A percentile compares a stretch with the other conserved stretches of the same genome.
phyloP scores from a whole-genome alignment of 2,329 filamentous ascomycete species.

The Pochonia chlamydosporia region DNA sequence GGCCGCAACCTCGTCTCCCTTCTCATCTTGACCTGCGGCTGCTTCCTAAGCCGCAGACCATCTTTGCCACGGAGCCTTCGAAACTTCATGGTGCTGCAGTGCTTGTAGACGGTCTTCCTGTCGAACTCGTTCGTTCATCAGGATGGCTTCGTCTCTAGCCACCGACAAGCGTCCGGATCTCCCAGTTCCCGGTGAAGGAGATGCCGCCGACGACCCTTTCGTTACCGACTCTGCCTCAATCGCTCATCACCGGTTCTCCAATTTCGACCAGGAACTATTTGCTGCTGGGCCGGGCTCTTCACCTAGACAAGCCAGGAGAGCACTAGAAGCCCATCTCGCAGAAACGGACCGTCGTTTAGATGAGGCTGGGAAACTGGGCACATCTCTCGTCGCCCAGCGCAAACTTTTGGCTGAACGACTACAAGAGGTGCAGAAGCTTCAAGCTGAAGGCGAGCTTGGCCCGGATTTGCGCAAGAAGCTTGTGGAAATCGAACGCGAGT shows the following conservation, averaged over 20 bases:
- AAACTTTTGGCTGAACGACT: slow-evolving; percentile 76
- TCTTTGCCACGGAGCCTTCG: neutral
- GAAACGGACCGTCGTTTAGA: slow-evolving; percentile 90
- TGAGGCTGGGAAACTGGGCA: slow-evolving; percentile 85
- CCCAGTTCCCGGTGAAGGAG: slow-evolving; percentile 27
- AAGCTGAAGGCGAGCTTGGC: slow-evolving; percentile 71
- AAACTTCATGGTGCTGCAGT: slow-evolving; percentile 6
- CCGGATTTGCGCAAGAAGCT: slow-evolving; percentile 79
- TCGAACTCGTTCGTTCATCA: slow-evolving; percentile 14
- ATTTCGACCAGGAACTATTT: slow-evolving; percentile 77
- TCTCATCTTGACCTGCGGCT: neutral
- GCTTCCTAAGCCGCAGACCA: neutral
- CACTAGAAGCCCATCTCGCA: slow-evolving; percentile 82
- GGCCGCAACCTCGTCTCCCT: neutral
- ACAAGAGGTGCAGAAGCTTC: slow-evolving; percentile 74
- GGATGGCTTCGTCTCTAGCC: slow-evolving; percentile 38
- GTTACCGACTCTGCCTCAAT: slow-evolving; percentile 39
- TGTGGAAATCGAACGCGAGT: slow-evolving; percentile 85
- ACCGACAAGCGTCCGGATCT: slow-evolving; percentile 34
- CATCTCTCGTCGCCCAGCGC: slow-evolving; percentile 79
- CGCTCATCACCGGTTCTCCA: slow-evolving; percentile 65
- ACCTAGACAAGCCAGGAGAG: slow-evolving; percentile 79
- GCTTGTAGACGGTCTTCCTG: slow-evolving; percentile 17
- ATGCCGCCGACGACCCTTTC: slow-evolving; percentile 50
- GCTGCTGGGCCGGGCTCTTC: slow-evolving; percentile 71